A percentile compares a stretch with the other conserved stretches of the same genome.
Evolutionary conservation across 768 basidiomycete genomes (phyloP).

Genomic region (Boletales sp.): DNA sequence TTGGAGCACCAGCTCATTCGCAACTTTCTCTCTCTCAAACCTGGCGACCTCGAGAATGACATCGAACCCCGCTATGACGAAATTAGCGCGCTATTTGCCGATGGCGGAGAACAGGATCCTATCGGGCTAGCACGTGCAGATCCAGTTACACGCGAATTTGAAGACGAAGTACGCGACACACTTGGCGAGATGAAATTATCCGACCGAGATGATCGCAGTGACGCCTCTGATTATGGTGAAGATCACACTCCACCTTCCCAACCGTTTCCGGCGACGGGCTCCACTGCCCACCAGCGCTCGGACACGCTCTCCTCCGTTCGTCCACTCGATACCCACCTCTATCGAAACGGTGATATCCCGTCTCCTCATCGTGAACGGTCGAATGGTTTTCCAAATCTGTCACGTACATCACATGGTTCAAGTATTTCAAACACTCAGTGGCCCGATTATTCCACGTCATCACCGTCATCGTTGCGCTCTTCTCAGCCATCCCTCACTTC

Average conservation of each 20-base stretch:
- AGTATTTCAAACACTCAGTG: constrained; percentile 24
- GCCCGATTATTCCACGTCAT: constrained; percentile 33
- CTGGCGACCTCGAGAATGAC: constrained; percentile 79
- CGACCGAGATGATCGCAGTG: constrained; percentile 47
- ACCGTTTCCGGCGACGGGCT: constrained; percentile 36
- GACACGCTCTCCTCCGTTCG: constrained; percentile 44
- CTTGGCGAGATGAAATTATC: constrained; percentile 48
- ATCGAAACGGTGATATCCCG: constrained; percentile 29
- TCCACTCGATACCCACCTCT: constrained; percentile 31
- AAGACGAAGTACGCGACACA: constrained; percentile 45
- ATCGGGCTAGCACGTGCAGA: constrained; percentile 27
- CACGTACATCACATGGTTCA: constrained; percentile 31
- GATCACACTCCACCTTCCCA: constrained; percentile 33
- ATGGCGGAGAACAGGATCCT: constrained; percentile 35
- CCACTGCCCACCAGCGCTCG: constrained; percentile 41
- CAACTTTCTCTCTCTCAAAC: constrained; percentile 77
- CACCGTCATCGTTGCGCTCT: constrained; percentile 48
- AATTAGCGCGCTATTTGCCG: constrained; percentile 50
- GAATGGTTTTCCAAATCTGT: constrained; percentile 15
- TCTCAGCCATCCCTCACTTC: constrained; percentile 49
- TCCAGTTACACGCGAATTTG: constrained; percentile 33
- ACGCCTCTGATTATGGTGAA: constrained; percentile 66
- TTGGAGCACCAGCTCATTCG: constrained; percentile 78
- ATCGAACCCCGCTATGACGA: constrained; percentile 57
- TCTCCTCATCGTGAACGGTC: constrained; percentile 34